Base-by-base conservation (phyloP, 1,284 basidiomycete genomes). In the Ustilago vetiveriae region DNA sequence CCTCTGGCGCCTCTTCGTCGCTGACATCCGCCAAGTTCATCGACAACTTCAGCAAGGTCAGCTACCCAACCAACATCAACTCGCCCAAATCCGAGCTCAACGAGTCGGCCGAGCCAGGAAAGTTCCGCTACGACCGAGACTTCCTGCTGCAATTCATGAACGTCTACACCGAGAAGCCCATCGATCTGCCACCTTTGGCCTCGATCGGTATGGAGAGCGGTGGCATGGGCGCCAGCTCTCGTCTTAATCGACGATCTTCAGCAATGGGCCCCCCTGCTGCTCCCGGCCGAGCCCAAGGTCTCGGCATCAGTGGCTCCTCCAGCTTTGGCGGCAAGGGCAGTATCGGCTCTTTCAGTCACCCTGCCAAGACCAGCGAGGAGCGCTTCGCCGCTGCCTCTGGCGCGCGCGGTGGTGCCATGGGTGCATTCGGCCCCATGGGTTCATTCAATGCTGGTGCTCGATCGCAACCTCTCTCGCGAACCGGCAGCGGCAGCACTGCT, bases 101-200 rank as follows among this genome's bases (percentile, higher is more conserved):
- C 83, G 85, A 87, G 58, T 88, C 90, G 60, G 90, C 90, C 16
- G 80, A 83, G 59, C 90, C 90, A 77, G 93, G 94, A 76, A 95
- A 94, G 84, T 97, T 93, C 86, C 89, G 94, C 76, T 98, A 98
- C 83, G 94, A 98, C 83, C 92, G 95, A 44, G 92, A 95, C 39
- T 98, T 98, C 88, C 86, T 98, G 27, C 84, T 99, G 68, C 96
- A 99, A 82, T 99, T 98, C 85, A 96, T 97, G 92, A 85, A 85
- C 35, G 85, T 96, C 54, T 98, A 94, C 86, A 92, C 90, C 83
- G 94, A 97, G 83, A 95, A 94, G 84, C 95, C 96, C 1, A 91
- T 90, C 55, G 87, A 88, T 53, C 88, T 98, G 23, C 93, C 94
- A 30, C 88, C 92, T 64, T 87, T 98, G 43, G 92, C 95, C 74